Evolutionary conservation across 176 grass and related monocot species (phyloP).

Genomic region (Canna indica): DNA sequence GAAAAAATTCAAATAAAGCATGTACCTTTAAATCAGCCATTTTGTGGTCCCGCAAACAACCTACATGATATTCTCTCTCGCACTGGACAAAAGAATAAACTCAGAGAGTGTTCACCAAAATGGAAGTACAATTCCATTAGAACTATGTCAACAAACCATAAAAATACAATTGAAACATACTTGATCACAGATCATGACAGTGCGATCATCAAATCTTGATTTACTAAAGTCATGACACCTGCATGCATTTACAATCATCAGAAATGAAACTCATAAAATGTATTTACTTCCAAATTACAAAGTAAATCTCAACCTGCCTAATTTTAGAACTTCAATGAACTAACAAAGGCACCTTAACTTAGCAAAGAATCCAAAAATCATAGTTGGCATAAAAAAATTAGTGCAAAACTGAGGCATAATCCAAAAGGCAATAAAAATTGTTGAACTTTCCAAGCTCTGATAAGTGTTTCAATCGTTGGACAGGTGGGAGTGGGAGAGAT

Average conservation of each 20-base stretch:
- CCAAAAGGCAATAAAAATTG: no score
- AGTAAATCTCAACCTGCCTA: not conserved
- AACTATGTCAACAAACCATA: not conserved
- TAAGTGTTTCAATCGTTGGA: no score
- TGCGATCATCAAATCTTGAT: conserved; percentile 68
- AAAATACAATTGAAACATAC: conserved; percentile 24
- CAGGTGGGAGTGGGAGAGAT: no score
- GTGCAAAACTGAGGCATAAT: not conserved
- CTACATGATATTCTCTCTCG: conserved; percentile 90
- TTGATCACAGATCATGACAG: conserved; percentile 93
- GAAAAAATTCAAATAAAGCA: not conserved
- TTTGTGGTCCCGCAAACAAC: conserved; percentile 69
- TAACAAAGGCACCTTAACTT: not conserved
- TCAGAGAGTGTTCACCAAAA: conserved; percentile 5
- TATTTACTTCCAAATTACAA: not conserved
- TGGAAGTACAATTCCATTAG: no score
- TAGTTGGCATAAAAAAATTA: not conserved
- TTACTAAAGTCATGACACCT: conserved; percentile 87
- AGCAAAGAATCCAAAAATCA: not conserved
- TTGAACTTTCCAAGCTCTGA: no score
- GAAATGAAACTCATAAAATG: not conserved
- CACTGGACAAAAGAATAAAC: conserved; percentile 49
- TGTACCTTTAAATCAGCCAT: conserved; percentile 85
- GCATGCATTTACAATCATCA: conserved; percentile 3
- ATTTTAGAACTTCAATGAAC: not conserved